Conservation (phyloP, 805 yeast species). For the Ogataea henricii region DNA sequence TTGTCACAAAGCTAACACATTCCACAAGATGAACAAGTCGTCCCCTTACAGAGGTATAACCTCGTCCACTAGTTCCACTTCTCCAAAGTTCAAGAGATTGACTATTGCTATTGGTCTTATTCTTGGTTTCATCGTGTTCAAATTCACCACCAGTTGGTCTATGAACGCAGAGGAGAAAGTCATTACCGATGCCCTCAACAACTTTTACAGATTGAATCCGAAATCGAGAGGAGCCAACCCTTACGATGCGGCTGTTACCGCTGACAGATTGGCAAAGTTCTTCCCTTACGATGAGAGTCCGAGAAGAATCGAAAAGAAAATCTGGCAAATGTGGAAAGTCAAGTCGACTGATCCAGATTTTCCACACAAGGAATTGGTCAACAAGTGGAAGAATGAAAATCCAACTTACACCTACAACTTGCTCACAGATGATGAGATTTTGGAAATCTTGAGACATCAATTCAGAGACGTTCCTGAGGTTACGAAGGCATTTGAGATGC, state of each 20-base stretch:
- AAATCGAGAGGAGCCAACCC: conserved; percentile 38
- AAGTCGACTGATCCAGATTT: conserved; percentile 36
- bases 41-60: conserved; percentile 30
- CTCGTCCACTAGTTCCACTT: conserved; percentile 15
- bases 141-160: conserved; percentile 28
- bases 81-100: conserved; percentile 26
- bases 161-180: conserved; percentile 29
- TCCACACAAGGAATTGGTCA: conserved; percentile 34
- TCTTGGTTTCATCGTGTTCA: conserved; percentile 31
- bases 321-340: conserved; percentile 41
- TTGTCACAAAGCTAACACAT: not conserved
- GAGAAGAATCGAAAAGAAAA: conserved; percentile 34
- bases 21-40: conserved; percentile 19
- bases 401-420: conserved; percentile 36
- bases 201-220: conserved; percentile 34
- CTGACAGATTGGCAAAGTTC: conserved; percentile 32
- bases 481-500: conserved; percentile 50
- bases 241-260: conserved; percentile 34
- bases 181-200: conserved; percentile 31
- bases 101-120: conserved; percentile 31
- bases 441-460: conserved; percentile 29
- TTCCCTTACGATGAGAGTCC: conserved; percentile 38
- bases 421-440: conserved; percentile 36
- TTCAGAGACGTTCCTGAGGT: conserved; percentile 49
- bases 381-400: conserved; percentile 38